Evolutionary conservation across 2,329 filamentous ascomycete species (phyloP), one percentile per base, ranked within the genome.

Genomic region (Fusarium sp.): DNA sequence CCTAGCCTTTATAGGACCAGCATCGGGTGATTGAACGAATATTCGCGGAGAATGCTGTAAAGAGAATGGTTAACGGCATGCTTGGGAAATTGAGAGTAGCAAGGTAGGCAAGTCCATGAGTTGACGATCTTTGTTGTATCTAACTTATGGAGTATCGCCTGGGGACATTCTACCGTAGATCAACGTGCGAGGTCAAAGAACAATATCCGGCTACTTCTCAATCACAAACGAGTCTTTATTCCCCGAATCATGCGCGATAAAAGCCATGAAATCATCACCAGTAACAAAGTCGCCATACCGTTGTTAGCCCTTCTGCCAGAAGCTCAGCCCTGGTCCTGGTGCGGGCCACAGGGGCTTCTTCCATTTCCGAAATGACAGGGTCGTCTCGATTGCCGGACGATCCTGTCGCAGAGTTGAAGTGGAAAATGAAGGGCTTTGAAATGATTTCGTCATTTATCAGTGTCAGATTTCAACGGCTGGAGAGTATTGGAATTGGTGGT

Each of bases 291-390:
- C 44, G 43, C 67, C 66, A 44, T 42, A n/a, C 37, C 46, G 35
- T 56, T 40, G 52, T 54, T 54, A 57, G 61, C 43, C 43, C 43
- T 43, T 28, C 40, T 63, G 42, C 23, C 47, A 60, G 38, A 61
- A 50, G 43, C 38, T 65, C 35, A 64, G 16, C 63, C 67, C 49
- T 70, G 66, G 59, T 44, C 61, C 12, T 57, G 35, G 42, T 40
- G 37, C 35, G 70, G 64, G 54, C 25, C 40, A 50, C 57, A 47
- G 69, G 64, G 73, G 71, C 53, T 40, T 46, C 47, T 50, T 30
- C 54, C 65, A 69, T 58, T 74, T 64, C 60, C 62, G 65, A 77
- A 77, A 77, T 77, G 74, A 71, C 75, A 77, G 74, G 75, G 72
- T 64, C 74, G 43, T 60, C 56, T 74, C 69, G 70, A 77, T 75